These are phyloP conservation scores for Candida alai DNA, from an alignment of 805 yeast species.

Conservation along the genomic window DNA sequence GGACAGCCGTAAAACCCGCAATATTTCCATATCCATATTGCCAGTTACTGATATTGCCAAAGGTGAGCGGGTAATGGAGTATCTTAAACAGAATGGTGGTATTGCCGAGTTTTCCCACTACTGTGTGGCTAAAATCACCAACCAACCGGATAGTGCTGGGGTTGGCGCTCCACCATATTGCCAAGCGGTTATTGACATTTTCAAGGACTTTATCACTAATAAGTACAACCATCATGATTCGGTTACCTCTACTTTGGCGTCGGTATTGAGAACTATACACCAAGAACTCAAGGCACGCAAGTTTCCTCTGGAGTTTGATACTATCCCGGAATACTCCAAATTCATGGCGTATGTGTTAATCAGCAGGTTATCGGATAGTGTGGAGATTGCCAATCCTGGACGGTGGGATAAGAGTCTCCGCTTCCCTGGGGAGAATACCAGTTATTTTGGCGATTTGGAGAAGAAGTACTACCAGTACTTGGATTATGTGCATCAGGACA, in stretches of 20 bases:
- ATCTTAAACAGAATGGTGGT: conserved; percentile 20
- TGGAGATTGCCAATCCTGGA: conserved; percentile 44
- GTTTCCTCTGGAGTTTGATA: conserved; percentile 3
- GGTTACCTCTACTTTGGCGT: conserved; percentile 45
- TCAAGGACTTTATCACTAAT: conserved; percentile 55
- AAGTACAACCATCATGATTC: conserved; percentile 44
- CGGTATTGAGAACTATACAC: conserved; percentile 28
- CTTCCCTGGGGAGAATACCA: conserved; percentile 41
- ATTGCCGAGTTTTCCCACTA: conserved; percentile 18
- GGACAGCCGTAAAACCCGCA: too few relatives aligned
- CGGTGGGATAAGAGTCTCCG: conserved; percentile 46
- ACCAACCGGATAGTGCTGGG: too few relatives aligned
- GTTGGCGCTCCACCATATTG: too few relatives aligned
- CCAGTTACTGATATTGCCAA: conserved; percentile 19
- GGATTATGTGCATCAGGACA: conserved; percentile 18
- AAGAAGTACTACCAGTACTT: conserved; percentile 34
- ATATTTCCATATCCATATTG: too few relatives aligned
- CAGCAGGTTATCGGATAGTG: conserved; percentile 25
- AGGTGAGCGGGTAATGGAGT: conserved; percentile 14
- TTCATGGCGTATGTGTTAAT: conserved; percentile 51
- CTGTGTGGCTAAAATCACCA: conserved; percentile 11
- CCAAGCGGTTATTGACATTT: conserved; percentile 39
- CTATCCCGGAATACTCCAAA: conserved; percentile 42
- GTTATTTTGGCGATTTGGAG: conserved; percentile 41
- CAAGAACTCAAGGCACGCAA: not conserved